These are phyloP conservation scores for Alternaria burnsii DNA, from an alignment of 2,329 filamentous ascomycete genomes.

Conservation along the genomic window DNA sequence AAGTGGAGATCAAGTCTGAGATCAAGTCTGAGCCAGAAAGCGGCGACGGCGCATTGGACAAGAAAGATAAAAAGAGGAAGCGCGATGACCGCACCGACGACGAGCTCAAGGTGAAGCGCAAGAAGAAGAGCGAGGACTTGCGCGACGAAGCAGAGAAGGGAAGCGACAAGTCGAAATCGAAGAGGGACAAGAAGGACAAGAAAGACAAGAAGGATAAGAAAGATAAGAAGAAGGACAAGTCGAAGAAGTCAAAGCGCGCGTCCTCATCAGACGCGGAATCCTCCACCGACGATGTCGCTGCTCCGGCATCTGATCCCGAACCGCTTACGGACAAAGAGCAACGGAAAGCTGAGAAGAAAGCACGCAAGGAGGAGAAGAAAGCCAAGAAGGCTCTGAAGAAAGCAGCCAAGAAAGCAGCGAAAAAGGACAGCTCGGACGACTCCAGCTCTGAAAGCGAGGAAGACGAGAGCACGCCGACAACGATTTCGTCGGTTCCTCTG, in stretches of 20 bases:
- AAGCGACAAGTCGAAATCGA: constrained; percentile 28
- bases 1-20: constrained; percentile 39
- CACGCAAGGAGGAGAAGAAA: constrained; percentile 55
- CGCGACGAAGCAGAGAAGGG: constrained; percentile 40
- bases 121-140: constrained; percentile 49
- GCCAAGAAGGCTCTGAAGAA: constrained; percentile 60
- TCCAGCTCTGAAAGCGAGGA: constrained; percentile 40
- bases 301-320: constrained; percentile 29
- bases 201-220: constrained; percentile 34
- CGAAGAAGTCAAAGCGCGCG: constrained; percentile 38
- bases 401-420: constrained; percentile 54
- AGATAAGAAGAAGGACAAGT: constrained; percentile 41
- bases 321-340: constrained; percentile 55
- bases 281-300: constrained; percentile 26
- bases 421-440: constrained; percentile 33
- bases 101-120: constrained; percentile 46
- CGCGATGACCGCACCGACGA: constrained; percentile 45
- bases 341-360: constrained; percentile 54
- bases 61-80: constrained; percentile 47
- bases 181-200: constrained; percentile 50
- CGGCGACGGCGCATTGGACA: constrained; percentile 35
- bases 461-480: constrained; percentile 42
- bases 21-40: constrained; percentile 54
- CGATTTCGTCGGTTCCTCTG: constrained; percentile 41
- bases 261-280: constrained; percentile 32